These are phyloP conservation scores for Talaromyces sp. DNA, from an alignment of 2,329 filamentous ascomycete species.

Conservation along the genomic window DNA sequence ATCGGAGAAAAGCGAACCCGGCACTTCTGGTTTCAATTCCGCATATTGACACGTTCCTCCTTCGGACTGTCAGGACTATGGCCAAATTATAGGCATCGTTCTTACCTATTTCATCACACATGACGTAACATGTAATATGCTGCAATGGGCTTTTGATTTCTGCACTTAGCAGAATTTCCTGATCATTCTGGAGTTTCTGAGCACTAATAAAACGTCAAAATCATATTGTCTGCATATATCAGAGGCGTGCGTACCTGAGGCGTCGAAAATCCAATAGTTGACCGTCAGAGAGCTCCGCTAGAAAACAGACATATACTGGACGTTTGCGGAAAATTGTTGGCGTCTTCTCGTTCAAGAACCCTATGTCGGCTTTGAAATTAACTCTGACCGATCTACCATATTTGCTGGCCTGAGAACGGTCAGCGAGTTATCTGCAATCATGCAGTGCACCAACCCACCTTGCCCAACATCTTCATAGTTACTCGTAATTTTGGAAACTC, in stretches of 20 bases:
- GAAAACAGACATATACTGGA: conserved; percentile 66
- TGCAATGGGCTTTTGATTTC: conserved; percentile 54
- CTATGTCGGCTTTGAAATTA: conserved; percentile 63
- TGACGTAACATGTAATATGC: conserved; percentile 63
- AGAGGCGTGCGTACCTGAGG: conserved; percentile 46
- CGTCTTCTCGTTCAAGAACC: conserved; percentile 64
- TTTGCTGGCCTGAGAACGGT: conserved; percentile 30
- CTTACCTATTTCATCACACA: conserved; percentile 78
- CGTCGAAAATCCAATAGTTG: conserved; percentile 64
- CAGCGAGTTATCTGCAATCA: neutral
- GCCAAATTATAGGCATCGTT: neutral
- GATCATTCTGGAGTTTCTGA: conserved; percentile 59
- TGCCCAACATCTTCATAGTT: conserved; percentile 49
- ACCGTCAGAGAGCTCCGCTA: conserved; percentile 69
- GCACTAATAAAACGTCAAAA: conserved; percentile 46
- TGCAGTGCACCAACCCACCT: conserved; percentile 32
- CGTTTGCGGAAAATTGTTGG: conserved; percentile 61
- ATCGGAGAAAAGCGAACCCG: conserved; percentile 43
- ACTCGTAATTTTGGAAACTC: conserved; percentile 68
- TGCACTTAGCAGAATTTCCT: conserved; percentile 59
- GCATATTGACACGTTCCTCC: conserved; percentile 57
- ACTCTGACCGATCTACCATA: conserved; percentile 50
- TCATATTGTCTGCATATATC: neutral
- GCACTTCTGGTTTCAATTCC: conserved; percentile 50
- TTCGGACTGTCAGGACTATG: conserved; percentile 23